A percentile compares a stretch with the other conserved stretches of the same genome.
Evolutionary conservation across 208 protist genomes (phyloP).

Genomic region (Crithidia mellificae): DNA sequence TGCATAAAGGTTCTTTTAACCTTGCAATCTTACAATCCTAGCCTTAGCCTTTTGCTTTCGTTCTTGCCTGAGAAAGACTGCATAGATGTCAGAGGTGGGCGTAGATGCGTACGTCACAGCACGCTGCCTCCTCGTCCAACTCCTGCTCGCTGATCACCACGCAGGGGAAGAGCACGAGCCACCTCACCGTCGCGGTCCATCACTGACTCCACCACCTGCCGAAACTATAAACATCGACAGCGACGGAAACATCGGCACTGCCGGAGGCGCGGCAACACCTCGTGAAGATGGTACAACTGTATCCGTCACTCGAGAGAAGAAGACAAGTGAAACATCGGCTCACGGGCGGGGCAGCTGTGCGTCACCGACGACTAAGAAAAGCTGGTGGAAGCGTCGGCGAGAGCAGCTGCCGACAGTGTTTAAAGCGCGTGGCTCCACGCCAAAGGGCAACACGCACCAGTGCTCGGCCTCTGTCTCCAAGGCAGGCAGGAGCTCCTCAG

Average conservation of each 20-base stretch:
- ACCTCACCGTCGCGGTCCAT: not conserved
- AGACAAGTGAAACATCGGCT: no score
- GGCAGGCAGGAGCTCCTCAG: not conserved
- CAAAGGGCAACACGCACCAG: not conserved
- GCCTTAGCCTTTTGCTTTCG: not conserved
- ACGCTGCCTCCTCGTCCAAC: slow-evolving; percentile 18
- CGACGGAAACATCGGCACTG: no score
- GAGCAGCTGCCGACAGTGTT: not conserved
- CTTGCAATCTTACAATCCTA: no score
- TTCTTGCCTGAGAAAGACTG: not conserved
- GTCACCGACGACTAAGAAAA: not conserved
- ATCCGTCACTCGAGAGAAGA: not conserved
- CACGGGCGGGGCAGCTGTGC: not conserved
- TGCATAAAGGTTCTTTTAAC: no score
- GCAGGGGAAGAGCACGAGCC: not conserved
- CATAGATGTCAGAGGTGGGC: not conserved
- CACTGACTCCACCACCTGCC: no score
- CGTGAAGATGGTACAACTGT: no score
- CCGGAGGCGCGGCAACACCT: no score
- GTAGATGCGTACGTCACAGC: slow-evolving; percentile 15
- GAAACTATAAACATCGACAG: no score
- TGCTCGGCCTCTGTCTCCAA: not conserved
- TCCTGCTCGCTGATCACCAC: not conserved
- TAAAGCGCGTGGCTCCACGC: no score
- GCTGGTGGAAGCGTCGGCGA: not conserved